phyloP scores from a whole-genome alignment of 352 stramenopile species.

The Detonula confervacea region DNA sequence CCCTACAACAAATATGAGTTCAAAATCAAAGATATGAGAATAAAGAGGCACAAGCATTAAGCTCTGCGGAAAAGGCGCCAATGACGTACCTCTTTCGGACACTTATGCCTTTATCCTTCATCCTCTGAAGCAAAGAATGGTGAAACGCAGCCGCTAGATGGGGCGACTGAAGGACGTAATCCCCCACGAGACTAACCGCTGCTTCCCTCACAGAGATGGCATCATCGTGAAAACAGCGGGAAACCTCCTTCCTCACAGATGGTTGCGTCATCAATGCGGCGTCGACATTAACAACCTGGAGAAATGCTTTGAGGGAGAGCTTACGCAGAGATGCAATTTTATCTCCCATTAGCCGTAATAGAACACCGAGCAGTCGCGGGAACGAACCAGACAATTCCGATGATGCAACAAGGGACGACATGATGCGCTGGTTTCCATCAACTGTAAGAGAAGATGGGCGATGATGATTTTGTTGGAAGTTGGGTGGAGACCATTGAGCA shows the following conservation, averaged over 20 bases:
- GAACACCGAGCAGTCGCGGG: slow-evolving; percentile 71
- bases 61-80: no score
- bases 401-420: slow-evolving; percentile 61
- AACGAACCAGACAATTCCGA: slow-evolving; percentile 72
- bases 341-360: slow-evolving; percentile 81
- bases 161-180: slow-evolving; percentile 80
- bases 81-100: slow-evolving; percentile 73
- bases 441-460: slow-evolving; percentile 60
- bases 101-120: slow-evolving; percentile 82
- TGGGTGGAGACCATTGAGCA: slow-evolving; percentile 46
- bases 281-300: slow-evolving; percentile 80
- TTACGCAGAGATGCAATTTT: slow-evolving; percentile 74
- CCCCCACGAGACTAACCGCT: slow-evolving; percentile 82
- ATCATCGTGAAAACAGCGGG: slow-evolving; percentile 83
- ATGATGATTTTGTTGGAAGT: slow-evolving; percentile 24
- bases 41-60: no score
- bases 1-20: slow-evolving; percentile 13
- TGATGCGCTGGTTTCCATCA: slow-evolving; percentile 73
- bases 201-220: slow-evolving; percentile 86
- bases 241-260: slow-evolving; percentile 79
- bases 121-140: slow-evolving; percentile 70
- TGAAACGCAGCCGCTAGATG: slow-evolving; percentile 83
- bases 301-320: slow-evolving; percentile 84
- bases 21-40: not conserved
- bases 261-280: slow-evolving; percentile 81